phyloP scores from a whole-genome alignment of 176 grass and related monocot genomes.

The Oryza glumipatula region DNA sequence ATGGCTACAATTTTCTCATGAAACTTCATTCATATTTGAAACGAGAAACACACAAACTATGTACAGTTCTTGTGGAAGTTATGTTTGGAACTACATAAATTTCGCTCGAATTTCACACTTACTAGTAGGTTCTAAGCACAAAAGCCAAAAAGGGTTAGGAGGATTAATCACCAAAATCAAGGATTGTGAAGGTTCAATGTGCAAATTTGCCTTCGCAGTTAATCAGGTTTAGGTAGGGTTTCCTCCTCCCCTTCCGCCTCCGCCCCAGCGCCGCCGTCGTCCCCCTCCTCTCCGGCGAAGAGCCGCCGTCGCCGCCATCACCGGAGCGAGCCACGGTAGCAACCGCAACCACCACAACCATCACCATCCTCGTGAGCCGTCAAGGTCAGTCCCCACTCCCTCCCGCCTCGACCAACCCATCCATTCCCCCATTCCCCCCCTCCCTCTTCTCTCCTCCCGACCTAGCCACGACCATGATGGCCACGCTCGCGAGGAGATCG shows the following conservation, averaged over 20 bases:
- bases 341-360: background rate
- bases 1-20: background rate
- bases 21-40: background rate
- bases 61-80: background rate
- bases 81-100: background rate
- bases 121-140: no score
- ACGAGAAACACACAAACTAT: background rate
- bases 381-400: slow-evolving; percentile 17
- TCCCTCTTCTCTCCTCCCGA: slow-evolving; percentile 5
- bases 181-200: background rate
- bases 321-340: background rate
- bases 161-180: background rate
- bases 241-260: background rate
- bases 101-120: no score
- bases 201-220: background rate
- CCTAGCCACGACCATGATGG: slow-evolving; percentile 2
- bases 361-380: background rate
- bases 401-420: background rate
- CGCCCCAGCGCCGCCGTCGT: background rate
- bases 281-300: background rate
- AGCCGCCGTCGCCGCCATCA: background rate
- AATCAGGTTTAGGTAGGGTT: background rate
- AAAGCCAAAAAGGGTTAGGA: background rate
- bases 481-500: slow-evolving; percentile 9
- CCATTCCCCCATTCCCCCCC: background rate